Base-by-base conservation (phyloP, 108 stramenopile species). In the Conticribra guillardii region DNA sequence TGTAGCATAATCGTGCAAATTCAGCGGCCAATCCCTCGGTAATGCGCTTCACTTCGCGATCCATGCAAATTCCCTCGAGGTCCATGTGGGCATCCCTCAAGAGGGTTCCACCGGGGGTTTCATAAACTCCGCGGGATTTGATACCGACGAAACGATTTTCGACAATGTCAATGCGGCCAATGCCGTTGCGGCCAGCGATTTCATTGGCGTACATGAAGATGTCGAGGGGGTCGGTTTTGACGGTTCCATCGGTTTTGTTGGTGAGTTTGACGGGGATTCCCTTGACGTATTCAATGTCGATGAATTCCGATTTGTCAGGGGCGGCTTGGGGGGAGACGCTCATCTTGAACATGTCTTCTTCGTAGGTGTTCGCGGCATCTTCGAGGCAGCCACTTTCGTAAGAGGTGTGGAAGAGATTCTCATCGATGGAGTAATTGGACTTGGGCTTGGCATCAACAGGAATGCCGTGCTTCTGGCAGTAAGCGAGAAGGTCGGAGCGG, bases 91-190 rank as follows among this genome's bases (percentile, higher is more conserved):
- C 99, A 5, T 69, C 83, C 22, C 96, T 89, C 64, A 99, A 89
- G 34, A 99, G 81, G 68, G 97, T 97, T 1, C 99, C 99, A 24
- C 92, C 99, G 44, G 99, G 99, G 9, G 99, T 99, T 79, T 99
- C 99, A 86, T 99, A 99, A 45, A 97, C 91, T 46, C 99, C 98
- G 34, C 99, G 96, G 56, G 93, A 95, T 91, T 99, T 99, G 87
- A 99, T 98, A 28, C 99, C 99, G 57, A 99, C 99, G 82, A 98
- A 99, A 47, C 99, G 94, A 80, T 99, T 99, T 84, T 99, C 99
- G 55, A 99, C 97, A 71, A 99, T 97, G 73, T 99, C 99, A 55
- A 99, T 96, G 53, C 99, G 93, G 50, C 99, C 99, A 44, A 98
- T 82, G 31, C 93, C 99, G 86, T 99, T 94, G 82, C 87, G 88